A percentile compares a stretch with the other conserved stretches of the same genome.
Evolutionary conservation across 495 filamentous ascomycete species (phyloP).

Genomic region (Bacidia gigantensis): DNA sequence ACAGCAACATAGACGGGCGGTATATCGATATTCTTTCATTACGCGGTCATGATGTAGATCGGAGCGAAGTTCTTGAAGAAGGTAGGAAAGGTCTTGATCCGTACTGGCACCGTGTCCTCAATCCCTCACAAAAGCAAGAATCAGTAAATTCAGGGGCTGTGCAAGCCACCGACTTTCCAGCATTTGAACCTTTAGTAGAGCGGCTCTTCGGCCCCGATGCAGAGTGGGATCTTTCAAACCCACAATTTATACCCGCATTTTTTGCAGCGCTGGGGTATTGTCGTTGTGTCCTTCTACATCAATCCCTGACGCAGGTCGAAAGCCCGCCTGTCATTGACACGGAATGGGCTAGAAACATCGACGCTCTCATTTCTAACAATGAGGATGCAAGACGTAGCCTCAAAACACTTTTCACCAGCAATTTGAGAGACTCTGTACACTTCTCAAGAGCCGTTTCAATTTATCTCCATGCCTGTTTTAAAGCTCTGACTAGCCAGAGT

Average conservation of each 20-base stretch:
- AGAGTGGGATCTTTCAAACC: conserved; percentile 14
- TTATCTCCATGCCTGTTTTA: conserved; percentile 42
- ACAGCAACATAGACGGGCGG: conserved; percentile 59
- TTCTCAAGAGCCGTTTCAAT: conserved; percentile 15
- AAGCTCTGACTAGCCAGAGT: conserved; percentile 41
- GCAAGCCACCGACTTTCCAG: conserved; percentile 29
- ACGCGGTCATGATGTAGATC: conserved; percentile 44
- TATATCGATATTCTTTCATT: conserved; percentile 82
- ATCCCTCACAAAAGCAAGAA: conserved; percentile 27
- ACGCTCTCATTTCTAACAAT: conserved; percentile 52
- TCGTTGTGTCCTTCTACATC: conserved; percentile 57
- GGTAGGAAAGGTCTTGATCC: conserved; percentile 77
- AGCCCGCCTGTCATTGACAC: conserved; percentile 47
- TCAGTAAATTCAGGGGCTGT: conserved; percentile 17
- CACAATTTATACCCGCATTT: conserved; percentile 39
- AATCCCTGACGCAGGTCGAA: conserved; percentile 44
- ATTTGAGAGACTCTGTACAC: conserved; percentile 12
- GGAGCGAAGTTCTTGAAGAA: conserved; percentile 77
- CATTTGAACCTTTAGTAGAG: conserved; percentile 25
- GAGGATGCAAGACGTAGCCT: conserved; percentile 44
- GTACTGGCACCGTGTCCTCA: conserved; percentile 60
- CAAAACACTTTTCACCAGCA: conserved; percentile 30
- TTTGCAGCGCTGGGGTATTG: conserved; percentile 54
- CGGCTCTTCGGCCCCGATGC: conserved; percentile 15
- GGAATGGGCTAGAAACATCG: conserved; percentile 75